These are phyloP conservation scores for Sphagnum fallax DNA, from an alignment of 228 moss, liverwort and hornwort genomes.

Conservation along the genomic window DNA sequence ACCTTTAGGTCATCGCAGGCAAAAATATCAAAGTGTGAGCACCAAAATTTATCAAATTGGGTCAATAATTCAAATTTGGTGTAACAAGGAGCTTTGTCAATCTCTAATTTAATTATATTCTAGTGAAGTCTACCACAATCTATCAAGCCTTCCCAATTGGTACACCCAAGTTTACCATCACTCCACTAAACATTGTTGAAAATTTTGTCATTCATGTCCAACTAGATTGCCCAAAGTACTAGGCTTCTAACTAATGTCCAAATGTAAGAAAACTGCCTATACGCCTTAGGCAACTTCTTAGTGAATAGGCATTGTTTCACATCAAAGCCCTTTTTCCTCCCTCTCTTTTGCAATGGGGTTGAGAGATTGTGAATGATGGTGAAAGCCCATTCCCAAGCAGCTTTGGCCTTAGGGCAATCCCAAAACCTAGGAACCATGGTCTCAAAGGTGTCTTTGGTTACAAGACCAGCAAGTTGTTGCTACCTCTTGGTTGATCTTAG, in stretches of 20 bases:
- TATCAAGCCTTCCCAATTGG: too few species aligned
- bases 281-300: neutral
- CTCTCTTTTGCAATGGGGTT: neutral
- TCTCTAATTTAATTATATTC: too few species aligned
- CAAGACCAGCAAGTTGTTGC: neutral
- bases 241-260: neutral
- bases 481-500: neutral
- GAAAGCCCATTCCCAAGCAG: neutral
- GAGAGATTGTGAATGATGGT: neutral
- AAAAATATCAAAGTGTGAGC: too few species aligned
- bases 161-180: too few species aligned
- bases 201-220: neutral
- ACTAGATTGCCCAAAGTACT: neutral
- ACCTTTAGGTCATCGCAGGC: too few species aligned
- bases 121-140: too few species aligned
- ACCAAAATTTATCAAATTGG: too few species aligned
- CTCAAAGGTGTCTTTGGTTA: neutral
- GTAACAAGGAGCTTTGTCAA: too few species aligned
- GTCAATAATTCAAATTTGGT: too few species aligned
- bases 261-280: neutral
- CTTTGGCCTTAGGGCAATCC: neutral
- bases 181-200: neutral
- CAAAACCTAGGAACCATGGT: neutral
- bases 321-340: neutral
- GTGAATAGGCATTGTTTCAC: neutral